Percentiles rank a stretch among this genome's conserved stretches.
phyloP scores from a whole-genome alignment of 2,329 filamentous ascomycete genomes.

The Neoscytalidium dimidiatum region DNA sequence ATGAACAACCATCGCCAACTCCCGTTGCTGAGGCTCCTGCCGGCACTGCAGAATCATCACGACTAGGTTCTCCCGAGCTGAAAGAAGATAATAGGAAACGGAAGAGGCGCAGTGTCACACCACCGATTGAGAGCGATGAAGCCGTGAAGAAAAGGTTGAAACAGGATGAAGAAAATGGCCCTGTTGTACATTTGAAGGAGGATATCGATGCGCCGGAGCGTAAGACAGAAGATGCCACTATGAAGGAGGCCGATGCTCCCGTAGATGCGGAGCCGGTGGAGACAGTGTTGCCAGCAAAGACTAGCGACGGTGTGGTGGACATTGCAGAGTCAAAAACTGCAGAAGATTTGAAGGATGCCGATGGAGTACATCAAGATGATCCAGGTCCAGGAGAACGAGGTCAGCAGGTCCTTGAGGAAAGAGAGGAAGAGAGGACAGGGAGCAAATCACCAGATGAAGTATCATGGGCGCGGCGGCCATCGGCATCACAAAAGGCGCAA shows the following conservation, averaged over 20 bases:
- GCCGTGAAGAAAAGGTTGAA: constrained; percentile 47
- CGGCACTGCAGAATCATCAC: constrained; percentile 25
- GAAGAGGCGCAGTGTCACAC: constrained; percentile 44
- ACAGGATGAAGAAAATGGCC: constrained; percentile 35
- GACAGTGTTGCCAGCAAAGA: constrained; percentile 25
- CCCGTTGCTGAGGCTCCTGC: background rate
- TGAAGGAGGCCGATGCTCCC: constrained; percentile 5
- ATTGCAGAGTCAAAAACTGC: constrained; percentile 22
- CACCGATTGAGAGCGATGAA: constrained; percentile 35
- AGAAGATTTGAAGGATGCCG: constrained; percentile 28
- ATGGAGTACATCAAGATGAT: constrained; percentile 13
- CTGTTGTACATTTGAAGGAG: constrained; percentile 33
- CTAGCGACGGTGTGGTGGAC: constrained; percentile 33
- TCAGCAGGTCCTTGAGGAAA: constrained; percentile 1
- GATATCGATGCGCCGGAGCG: constrained; percentile 20
- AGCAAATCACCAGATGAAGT: constrained; percentile 14
- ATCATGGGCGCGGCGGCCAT: background rate
- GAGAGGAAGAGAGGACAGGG: background rate
- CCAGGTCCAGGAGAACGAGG: constrained; percentile 5
- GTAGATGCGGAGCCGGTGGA: constrained; percentile 16
- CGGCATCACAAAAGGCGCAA: constrained; percentile 1
- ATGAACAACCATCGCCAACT: constrained; percentile 6
- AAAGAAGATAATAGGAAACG: constrained; percentile 43
- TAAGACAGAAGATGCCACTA: background rate
- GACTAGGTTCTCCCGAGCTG: constrained; percentile 38